Percentiles rank a stretch among this genome's conserved stretches.
Conservation (phyloP, 73 alveolate genomes). For the Tetrahymena elliotti region DNA sequence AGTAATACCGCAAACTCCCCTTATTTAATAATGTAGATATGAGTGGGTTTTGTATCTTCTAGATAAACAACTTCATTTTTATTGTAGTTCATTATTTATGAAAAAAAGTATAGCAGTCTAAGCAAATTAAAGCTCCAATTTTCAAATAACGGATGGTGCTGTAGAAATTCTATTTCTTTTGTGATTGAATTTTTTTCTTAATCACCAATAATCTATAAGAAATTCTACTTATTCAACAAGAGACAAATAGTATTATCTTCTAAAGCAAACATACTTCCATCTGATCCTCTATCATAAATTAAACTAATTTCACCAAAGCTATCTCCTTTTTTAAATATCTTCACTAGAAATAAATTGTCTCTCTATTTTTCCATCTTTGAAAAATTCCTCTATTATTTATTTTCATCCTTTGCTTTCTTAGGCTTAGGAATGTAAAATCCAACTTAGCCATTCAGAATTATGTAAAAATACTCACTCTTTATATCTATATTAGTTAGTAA, state of each 20-base stretch:
- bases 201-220: slow-evolving; percentile 28
- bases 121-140: slow-evolving; percentile 39
- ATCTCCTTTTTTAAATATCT: slow-evolving; percentile 32
- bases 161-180: slow-evolving; percentile 40
- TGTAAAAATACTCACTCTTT: slow-evolving; percentile 20
- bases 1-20: slow-evolving; percentile 31
- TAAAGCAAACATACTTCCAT: slow-evolving; percentile 41
- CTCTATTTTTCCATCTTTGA: background rate
- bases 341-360: slow-evolving; percentile 31
- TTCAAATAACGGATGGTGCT: slow-evolving; percentile 36
- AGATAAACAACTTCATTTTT: slow-evolving; percentile 8
- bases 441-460: slow-evolving; percentile 24
- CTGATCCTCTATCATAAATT: slow-evolving; percentile 34
- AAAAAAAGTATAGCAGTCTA: slow-evolving; percentile 30
- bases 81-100: slow-evolving; percentile 11
- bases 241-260: slow-evolving; percentile 44
- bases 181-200: slow-evolving; percentile 32
- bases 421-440: slow-evolving; percentile 30
- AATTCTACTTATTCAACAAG: slow-evolving; percentile 23
- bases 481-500: background rate
- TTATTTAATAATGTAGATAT: slow-evolving; percentile 17
- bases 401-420: slow-evolving; percentile 18
- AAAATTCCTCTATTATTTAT: background rate
- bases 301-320: slow-evolving; percentile 58
- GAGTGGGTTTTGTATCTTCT: slow-evolving; percentile 4